These are phyloP conservation scores for Dioscorea cayenensis DNA, from an alignment of 116 monocot species.

Conservation along the genomic window DNA sequence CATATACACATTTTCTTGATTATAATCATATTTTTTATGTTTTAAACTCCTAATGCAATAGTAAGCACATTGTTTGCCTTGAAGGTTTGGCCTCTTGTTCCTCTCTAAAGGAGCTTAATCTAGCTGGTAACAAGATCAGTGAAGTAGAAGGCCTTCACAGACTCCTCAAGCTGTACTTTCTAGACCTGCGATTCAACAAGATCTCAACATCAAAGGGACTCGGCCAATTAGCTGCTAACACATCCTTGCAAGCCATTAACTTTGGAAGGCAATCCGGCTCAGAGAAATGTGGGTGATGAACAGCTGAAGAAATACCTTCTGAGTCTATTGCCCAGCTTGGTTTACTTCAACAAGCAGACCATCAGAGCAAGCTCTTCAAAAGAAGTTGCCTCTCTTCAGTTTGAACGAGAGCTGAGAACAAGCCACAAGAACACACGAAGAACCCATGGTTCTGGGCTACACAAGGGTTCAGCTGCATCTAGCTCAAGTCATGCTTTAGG, in stretches of 20 bases:
- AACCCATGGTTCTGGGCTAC: slow-evolving; percentile 12
- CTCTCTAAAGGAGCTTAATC: slow-evolving; percentile 72
- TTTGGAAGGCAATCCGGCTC: slow-evolving; percentile 74
- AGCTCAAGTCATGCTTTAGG: slow-evolving; percentile 11
- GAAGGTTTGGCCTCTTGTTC: slow-evolving; percentile 73
- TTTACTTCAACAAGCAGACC: slow-evolving; percentile 58
- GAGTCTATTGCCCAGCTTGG: slow-evolving; percentile 55
- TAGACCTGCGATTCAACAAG: slow-evolving; percentile 68
- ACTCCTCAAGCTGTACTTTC: slow-evolving; percentile 58
- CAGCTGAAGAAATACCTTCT: slow-evolving; percentile 66
- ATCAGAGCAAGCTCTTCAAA: slow-evolving; percentile 39
- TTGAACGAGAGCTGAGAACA: slow-evolving; percentile 26
- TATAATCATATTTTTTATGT: neutral
- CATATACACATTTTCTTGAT: too few relatives aligned
- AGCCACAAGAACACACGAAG: slow-evolving; percentile 27
- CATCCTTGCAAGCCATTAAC: slow-evolving; percentile 57
- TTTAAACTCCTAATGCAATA: neutral
- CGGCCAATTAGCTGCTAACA: slow-evolving; percentile 77
- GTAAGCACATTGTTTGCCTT: neutral
- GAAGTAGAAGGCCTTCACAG: slow-evolving; percentile 93
- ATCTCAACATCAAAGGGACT: slow-evolving; percentile 71
- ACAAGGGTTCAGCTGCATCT: slow-evolving; percentile 16
- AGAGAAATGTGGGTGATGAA: slow-evolving; percentile 75
- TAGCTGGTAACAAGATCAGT: slow-evolving; percentile 84
- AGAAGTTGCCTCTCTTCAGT: slow-evolving; percentile 39